Evolutionary conservation across 2,329 filamentous ascomycete species (phyloP).

Genomic region (Emericellopsis atlantica): DNA sequence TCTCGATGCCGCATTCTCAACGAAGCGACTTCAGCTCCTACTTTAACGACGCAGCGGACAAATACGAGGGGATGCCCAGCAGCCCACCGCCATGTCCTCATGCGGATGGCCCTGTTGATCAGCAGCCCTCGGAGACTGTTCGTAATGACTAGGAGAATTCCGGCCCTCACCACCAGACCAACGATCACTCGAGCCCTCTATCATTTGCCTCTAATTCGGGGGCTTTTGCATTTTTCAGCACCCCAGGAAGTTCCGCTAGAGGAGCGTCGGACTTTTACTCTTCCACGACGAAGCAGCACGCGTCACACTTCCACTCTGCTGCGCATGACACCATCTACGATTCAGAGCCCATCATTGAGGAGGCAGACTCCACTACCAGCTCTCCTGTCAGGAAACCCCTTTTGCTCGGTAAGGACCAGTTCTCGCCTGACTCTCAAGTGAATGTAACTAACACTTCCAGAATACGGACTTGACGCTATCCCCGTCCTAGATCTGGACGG

Average conservation of each 20-base stretch:
- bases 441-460: background rate
- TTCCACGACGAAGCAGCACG: no score
- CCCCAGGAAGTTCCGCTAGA: background rate
- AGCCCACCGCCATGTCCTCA: background rate
- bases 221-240: background rate
- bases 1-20: background rate
- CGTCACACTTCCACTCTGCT: no score
- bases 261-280: no score
- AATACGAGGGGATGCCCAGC: constrained; percentile 2
- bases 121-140: constrained; percentile 4
- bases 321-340: constrained; percentile 2
- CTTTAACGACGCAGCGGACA: background rate
- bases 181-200: constrained; percentile 1
- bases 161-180: constrained; percentile 6
- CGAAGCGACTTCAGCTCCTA: constrained; percentile 2
- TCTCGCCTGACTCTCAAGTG: background rate
- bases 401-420: constrained; percentile 15
- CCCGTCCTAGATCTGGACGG: background rate
- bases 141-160: constrained; percentile 13
- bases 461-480: background rate
- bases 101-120: background rate
- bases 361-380: constrained; percentile 13
- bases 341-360: constrained; percentile 20
- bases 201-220: background rate
- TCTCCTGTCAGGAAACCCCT: constrained; percentile 11